Evolutionary conservation across 176 grass and related monocot genomes (phyloP).

Genomic region (Phoenix roebelenii): DNA sequence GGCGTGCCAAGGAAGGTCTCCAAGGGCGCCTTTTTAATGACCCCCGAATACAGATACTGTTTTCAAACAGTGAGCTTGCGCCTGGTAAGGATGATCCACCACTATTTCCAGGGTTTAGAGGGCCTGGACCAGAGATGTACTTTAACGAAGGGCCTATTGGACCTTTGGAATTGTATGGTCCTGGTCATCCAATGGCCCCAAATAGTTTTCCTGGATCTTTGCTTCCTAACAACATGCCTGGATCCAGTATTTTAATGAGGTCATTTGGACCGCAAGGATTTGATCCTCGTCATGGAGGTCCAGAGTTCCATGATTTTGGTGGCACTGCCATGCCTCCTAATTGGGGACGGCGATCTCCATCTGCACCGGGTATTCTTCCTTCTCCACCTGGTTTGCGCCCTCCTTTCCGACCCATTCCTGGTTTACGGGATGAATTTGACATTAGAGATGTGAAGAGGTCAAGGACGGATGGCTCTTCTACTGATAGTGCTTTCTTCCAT

Average conservation of each 20-base stretch:
- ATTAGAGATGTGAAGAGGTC: constrained; percentile 42
- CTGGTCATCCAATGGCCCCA: constrained; percentile 7
- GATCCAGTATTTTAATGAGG: constrained; percentile 9
- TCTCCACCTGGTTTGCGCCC: constrained; percentile 17
- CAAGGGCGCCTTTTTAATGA: constrained; percentile 85
- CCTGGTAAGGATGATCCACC: constrained; percentile 29
- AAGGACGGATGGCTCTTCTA: constrained; percentile 22
- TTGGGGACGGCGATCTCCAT: constrained; percentile 11
- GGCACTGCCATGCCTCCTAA: constrained; percentile 1
- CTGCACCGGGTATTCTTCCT: constrained; percentile 45
- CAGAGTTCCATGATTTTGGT: constrained; percentile 34
- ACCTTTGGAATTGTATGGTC: constrained; percentile 18
- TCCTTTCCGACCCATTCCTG: constrained; percentile 18
- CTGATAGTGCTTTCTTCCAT: constrained; percentile 20
- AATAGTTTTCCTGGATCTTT: constrained; percentile 11
- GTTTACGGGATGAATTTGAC: constrained; percentile 31
- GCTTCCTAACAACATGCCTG: background rate
- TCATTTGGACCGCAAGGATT: constrained; percentile 31
- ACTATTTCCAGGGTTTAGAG: constrained; percentile 16
- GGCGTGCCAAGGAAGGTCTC: constrained; percentile 76
- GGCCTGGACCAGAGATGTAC: constrained; percentile 32
- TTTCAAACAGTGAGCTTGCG: constrained; percentile 53
- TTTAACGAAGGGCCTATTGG: constrained; percentile 35
- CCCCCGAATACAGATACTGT: constrained; percentile 67
- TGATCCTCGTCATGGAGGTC: constrained; percentile 28